Evolutionary conservation across 768 basidiomycete species (phyloP), one percentile per base, ranked within the genome.

Genomic region (Pleurotus giganteus): DNA sequence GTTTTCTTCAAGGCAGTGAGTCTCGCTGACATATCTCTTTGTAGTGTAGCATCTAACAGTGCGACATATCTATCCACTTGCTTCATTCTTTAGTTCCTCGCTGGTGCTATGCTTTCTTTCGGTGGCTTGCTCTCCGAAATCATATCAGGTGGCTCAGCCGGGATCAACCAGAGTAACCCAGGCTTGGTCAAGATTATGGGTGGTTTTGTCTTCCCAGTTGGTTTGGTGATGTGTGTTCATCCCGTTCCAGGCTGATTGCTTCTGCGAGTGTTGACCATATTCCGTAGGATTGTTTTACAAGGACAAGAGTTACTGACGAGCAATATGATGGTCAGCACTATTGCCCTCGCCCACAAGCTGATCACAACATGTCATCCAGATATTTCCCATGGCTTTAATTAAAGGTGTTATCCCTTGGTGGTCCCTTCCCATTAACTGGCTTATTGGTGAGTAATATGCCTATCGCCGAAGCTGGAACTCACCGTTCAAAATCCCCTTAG

Each of bases 101-200:
- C 86, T 26, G 88, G 88, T 15, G 75, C 79, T 28, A 86, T 89
- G 82, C 63, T 89, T n/a, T 86, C 87, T 5, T 89, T 89, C 47
- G 88, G 88, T 61, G 85, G 84, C 15, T 69, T 89, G 13, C 66
- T 89, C 26, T 80, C 80, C 19, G 70, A 86, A 58, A 73, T 89
- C 54, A 63, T 88, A 13, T 69, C 76, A 42, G 88, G 84, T 31
- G 88, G 88, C 4, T 77, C 87, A 0, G 64, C 71, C 0, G 76
- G 71, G 1, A 61, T 89, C 26, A 77, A 68, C 19, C 46, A 68
- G 29, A 71, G 69, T 54, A 85, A 88, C 56, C 88, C 87, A 1
- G 88, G 88, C 17, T 69, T 89, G 8, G 82, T 86, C 42, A 88
- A 85, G 63, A 58, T 87, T 27, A 66, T 89, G 2, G 78, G 78